These are phyloP conservation scores for Lithocarpus polystachyus DNA, from an alignment of 306 rosid species.

Conservation along the genomic window DNA sequence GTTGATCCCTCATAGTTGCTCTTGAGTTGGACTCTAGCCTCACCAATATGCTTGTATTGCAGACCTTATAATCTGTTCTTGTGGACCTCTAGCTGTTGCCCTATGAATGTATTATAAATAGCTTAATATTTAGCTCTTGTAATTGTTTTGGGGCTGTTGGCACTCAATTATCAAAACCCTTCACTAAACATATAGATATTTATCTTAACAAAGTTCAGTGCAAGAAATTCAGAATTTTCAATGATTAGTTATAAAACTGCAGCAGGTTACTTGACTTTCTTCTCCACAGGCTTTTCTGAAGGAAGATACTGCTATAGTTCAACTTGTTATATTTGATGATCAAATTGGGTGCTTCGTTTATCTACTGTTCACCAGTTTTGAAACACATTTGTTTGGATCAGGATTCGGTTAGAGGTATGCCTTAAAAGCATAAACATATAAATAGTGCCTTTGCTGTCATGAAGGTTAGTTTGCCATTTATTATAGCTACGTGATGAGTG, in stretches of 20 bases:
- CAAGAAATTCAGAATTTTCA: constrained; percentile 35
- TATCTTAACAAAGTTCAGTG: constrained; percentile 28
- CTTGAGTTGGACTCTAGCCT: neutral
- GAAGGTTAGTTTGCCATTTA: constrained; percentile 83
- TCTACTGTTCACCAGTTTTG: constrained; percentile 98
- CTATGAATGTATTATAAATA: neutral
- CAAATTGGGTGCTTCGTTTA: constrained; percentile 91
- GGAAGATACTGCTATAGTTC: constrained; percentile 98
- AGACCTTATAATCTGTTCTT: constrained; percentile 6
- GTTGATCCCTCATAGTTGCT: neutral
- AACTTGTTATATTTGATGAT: constrained; percentile 96
- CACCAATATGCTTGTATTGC: constrained; percentile 2
- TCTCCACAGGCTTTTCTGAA: constrained; percentile 95
- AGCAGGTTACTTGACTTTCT: constrained; percentile 89
- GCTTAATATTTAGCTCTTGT: constrained; percentile 7
- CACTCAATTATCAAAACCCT: constrained; percentile 22
- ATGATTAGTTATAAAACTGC: constrained; percentile 77
- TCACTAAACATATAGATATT: constrained; percentile 18
- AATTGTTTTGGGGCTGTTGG: constrained; percentile 28
- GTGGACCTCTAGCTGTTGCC: constrained; percentile 8
- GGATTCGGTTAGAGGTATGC: constrained; percentile 98
- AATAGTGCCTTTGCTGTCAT: constrained; percentile 62
- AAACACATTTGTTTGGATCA: constrained; percentile 96
- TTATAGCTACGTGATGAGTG: constrained; percentile 44
- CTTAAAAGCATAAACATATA: constrained; percentile 86